Percentiles rank a stretch among this genome's conserved stretches.
phyloP scores from a whole-genome alignment of 192 early-diverging fungal genomes.

The Coemansia sp. region DNA sequence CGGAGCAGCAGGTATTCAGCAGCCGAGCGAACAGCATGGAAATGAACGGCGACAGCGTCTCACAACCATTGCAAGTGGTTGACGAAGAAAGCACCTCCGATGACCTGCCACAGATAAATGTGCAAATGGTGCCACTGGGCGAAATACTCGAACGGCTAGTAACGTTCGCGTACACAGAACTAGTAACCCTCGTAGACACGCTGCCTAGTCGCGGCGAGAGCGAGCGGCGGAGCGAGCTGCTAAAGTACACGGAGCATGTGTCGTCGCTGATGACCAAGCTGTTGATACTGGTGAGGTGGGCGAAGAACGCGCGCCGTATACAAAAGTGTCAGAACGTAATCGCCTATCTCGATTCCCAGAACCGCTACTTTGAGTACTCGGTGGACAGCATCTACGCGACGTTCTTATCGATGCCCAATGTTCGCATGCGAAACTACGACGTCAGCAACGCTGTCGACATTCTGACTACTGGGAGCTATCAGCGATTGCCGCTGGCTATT shows the following conservation, averaged over 20 bases:
- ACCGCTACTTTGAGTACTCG: constrained; percentile 58
- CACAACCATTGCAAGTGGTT: no score
- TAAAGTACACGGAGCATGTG: constrained; percentile 63
- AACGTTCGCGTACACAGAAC: constrained; percentile 64
- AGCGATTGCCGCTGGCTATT: constrained; percentile 72
- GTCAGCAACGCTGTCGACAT: constrained; percentile 81
- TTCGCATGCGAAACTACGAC: constrained; percentile 77
- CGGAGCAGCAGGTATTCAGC: background rate
- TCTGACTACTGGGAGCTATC: constrained; percentile 79
- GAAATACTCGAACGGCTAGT: constrained; percentile 62
- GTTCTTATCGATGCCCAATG: constrained; percentile 53
- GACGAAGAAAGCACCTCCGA: constrained; percentile 2
- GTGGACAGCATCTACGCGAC: constrained; percentile 62
- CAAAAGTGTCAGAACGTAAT: constrained; percentile 69
- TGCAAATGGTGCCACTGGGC: constrained; percentile 63
- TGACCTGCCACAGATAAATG: constrained; percentile 59
- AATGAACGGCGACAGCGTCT: background rate
- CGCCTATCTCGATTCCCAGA: constrained; percentile 62
- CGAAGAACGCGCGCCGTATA: constrained; percentile 63
- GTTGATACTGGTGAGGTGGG: constrained; percentile 75
- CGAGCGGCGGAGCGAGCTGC: constrained; percentile 59
- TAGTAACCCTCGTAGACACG: constrained; percentile 65
- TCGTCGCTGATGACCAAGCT: constrained; percentile 69
- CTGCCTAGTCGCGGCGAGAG: constrained; percentile 59
- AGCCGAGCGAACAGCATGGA: constrained; percentile 8